Conservation (phyloP, 2,329 filamentous ascomycete genomes). For the Venturiaceae sp. region DNA sequence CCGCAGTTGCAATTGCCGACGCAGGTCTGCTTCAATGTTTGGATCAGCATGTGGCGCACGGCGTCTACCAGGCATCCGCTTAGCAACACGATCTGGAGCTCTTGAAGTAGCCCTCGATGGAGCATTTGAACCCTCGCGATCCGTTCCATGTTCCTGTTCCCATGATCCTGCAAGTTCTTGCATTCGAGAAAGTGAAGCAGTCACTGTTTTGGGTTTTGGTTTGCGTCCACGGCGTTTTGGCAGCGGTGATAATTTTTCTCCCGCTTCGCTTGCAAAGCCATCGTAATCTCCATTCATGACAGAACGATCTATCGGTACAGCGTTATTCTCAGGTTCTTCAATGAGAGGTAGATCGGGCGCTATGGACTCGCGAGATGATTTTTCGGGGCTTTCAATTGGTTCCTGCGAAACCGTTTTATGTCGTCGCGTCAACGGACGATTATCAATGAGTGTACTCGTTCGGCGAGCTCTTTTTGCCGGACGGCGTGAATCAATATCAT, state of each 20-base stretch:
- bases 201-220: conserved; percentile 22
- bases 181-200: conserved; percentile 20
- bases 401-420: neutral
- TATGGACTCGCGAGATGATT: neutral
- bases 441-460: neutral
- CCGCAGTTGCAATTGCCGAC: conserved; percentile 57
- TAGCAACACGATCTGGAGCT: conserved; percentile 9
- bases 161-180: conserved; percentile 23
- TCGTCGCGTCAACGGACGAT: neutral
- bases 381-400: neutral
- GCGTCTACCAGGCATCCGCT: conserved; percentile 31
- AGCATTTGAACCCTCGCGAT: conserved; percentile 25
- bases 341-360: neutral
- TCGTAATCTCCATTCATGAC: conserved; percentile 16
- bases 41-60: conserved; percentile 36
- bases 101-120: conserved; percentile 9
- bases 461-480: conserved; percentile 5
- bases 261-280: conserved; percentile 6
- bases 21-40: conserved; percentile 35
- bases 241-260: neutral
- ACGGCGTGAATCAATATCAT: conserved; percentile 6
- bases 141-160: conserved; percentile 19
- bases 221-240: conserved; percentile 4
- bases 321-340: neutral
- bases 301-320: neutral